A percentile compares a stretch with the other conserved stretches of the same genome.
phyloP scores from a whole-genome alignment of 75 land plant species.

The Pinus tabuliformis region DNA sequence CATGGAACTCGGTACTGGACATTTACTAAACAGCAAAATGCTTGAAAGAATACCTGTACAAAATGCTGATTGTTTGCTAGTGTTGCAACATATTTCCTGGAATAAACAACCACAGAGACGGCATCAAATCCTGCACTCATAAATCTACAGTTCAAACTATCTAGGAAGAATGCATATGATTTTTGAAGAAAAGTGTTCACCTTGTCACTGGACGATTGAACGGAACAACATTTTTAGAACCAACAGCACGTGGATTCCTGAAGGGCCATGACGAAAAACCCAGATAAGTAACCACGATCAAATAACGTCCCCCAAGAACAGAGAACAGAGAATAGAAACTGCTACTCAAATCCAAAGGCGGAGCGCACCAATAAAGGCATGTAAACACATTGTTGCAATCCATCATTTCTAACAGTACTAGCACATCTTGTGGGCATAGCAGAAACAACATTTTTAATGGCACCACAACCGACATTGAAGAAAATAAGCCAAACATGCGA shows the following conservation, averaged over 20 bases:
- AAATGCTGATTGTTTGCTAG: constrained; percentile 9
- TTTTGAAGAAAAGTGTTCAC: neutral
- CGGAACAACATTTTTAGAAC: neutral
- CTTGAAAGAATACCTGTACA: neutral
- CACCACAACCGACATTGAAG: neutral
- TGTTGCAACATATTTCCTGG: constrained; percentile 5
- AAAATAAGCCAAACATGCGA: neutral
- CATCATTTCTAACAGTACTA: neutral
- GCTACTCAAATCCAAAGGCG: neutral
- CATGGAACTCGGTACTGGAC: neutral
- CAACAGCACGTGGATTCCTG: constrained; percentile 6
- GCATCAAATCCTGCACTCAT: constrained; percentile 2
- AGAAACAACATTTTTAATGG: constrained; percentile 5
- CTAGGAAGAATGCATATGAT: neutral
- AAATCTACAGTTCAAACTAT: neutral
- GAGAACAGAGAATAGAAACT: neutral
- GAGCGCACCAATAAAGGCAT: neutral
- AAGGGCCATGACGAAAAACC: neutral
- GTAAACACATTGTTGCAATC: neutral
- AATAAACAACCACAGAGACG: neutral
- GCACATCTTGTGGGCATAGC: neutral
- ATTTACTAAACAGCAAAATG: neutral
- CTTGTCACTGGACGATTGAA: constrained; percentile 6
- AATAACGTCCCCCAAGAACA: neutral
- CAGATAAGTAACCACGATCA: no score